Conservation (phyloP, 2,329 filamentous ascomycete genomes). For the Botryotinia globosa region DNA sequence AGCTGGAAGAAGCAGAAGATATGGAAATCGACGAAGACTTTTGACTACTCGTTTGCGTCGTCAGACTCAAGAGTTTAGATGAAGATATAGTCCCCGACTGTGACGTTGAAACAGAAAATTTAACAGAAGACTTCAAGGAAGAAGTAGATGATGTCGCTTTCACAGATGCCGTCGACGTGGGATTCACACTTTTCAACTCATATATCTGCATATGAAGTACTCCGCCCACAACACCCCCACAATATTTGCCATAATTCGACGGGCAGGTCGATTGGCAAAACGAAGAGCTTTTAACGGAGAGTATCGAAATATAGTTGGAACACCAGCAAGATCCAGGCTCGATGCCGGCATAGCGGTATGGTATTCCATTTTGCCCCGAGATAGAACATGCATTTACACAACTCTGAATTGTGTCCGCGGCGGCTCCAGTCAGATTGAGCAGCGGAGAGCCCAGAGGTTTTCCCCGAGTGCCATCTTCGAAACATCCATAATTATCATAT, state of each 20-base stretch:
- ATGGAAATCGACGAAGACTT: not conserved
- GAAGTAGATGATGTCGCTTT: not conserved
- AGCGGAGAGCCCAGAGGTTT: constrained; percentile 3
- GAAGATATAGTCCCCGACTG: not conserved
- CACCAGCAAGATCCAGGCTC: constrained; percentile 11
- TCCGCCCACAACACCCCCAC: not conserved
- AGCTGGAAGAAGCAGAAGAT: not conserved
- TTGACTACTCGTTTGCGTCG: not conserved
- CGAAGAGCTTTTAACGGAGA: not conserved
- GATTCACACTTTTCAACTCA: not conserved
- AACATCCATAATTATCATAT: constrained; percentile 7
- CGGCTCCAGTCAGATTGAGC: not conserved
- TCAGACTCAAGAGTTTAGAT: not conserved
- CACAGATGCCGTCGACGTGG: not conserved
- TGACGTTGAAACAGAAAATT: not conserved
- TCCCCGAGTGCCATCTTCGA: not conserved
- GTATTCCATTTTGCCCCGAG: not conserved
- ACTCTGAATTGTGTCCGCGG: constrained; percentile 8
- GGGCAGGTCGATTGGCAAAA: constrained; percentile 12
- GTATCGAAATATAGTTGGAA: constrained; percentile 6
- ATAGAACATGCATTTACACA: constrained; percentile 7
- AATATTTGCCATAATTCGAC: not conserved
- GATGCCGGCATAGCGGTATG: constrained; percentile 9
- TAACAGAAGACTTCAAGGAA: not conserved
- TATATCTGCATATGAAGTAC: constrained; percentile 14